Conservation (phyloP, 2,329 filamentous ascomycete genomes). For the Akanthomyces lecanii region DNA sequence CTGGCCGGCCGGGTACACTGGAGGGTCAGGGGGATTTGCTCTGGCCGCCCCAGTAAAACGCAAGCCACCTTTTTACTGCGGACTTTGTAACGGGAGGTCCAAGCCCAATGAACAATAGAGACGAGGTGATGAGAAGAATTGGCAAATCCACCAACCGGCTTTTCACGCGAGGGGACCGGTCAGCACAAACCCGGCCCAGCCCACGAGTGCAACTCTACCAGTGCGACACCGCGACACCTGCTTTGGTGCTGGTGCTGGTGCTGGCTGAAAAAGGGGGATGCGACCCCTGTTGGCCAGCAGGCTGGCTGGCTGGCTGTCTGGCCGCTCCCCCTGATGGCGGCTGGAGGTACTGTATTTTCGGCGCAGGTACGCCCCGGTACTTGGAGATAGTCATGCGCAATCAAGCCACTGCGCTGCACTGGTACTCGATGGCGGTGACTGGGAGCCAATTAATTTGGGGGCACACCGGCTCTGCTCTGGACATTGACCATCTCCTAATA, state of each 20-base stretch:
- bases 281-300: no score
- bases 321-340: no score
- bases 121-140: background rate
- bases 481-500: background rate
- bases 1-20: background rate
- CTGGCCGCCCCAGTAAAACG: background rate
- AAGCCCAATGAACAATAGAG: background rate
- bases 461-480: background rate
- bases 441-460: background rate
- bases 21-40: background rate
- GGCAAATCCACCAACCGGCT: background rate
- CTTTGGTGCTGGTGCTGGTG: no score
- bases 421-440: slow-evolving; percentile 2
- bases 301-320: no score
- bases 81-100: background rate
- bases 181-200: no score
- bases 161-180: no score
- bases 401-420: background rate
- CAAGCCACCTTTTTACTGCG: background rate
- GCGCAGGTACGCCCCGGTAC: background rate
- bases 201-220: no score
- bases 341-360: no score
- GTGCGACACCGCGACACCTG: no score
- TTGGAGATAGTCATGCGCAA: background rate
- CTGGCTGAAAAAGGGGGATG: no score